phyloP scores from a whole-genome alignment of 1,139 yeast genomes.

The Kodamaea fungicola region DNA sequence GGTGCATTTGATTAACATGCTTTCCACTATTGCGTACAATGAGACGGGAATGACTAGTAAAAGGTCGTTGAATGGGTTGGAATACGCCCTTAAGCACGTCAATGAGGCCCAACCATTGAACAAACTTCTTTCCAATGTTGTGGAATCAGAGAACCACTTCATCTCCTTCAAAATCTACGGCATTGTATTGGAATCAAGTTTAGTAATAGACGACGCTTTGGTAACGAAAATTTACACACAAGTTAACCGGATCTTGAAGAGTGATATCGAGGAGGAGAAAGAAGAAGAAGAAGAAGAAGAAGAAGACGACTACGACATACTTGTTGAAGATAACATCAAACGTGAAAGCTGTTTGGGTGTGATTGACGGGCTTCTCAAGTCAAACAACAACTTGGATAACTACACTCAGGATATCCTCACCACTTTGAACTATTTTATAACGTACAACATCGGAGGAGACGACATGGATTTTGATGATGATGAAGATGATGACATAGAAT shows the following conservation, averaged over 20 bases:
- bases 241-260: conserved; percentile 19
- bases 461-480: conserved; percentile 31
- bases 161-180: conserved; percentile 11
- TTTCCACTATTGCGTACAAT: conserved; percentile 39
- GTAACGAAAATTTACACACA: conserved; percentile 10
- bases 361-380: conserved; percentile 29
- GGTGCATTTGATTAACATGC: conserved; percentile 27
- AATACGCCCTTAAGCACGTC: conserved; percentile 39
- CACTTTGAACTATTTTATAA: conserved; percentile 38
- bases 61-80: conserved; percentile 55
- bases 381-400: conserved; percentile 7
- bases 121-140: conserved; percentile 7
- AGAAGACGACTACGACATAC: conserved; percentile 41
- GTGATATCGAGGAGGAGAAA: conserved; percentile 19
- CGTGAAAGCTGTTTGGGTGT: conserved; percentile 48
- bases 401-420: conserved; percentile 23
- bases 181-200: conserved; percentile 8
- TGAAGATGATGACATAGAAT: conserved; percentile 31
- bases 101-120: conserved; percentile 12
- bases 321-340: conserved; percentile 31
- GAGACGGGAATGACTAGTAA: conserved; percentile 50
- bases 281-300: conserved; percentile 35
- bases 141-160: conserved; percentile 6
- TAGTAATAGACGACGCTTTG: conserved; percentile 6
- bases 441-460: conserved; percentile 40